Conservation (phyloP, 306 rosid species). For the Trifolium dubium region DNA sequence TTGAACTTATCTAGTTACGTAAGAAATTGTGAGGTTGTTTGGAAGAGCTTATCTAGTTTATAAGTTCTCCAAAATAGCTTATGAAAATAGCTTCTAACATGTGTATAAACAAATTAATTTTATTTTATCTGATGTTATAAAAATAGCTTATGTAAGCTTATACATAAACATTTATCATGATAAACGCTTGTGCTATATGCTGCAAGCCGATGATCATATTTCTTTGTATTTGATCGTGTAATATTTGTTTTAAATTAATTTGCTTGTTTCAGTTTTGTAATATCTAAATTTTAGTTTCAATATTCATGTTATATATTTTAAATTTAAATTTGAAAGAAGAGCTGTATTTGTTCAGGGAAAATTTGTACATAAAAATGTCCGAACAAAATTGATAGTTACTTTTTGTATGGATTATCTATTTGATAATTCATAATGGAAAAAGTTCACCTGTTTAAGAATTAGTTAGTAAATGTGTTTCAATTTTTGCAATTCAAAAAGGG, state of each 20-base stretch:
- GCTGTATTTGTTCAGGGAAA: background rate
- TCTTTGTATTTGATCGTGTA: background rate
- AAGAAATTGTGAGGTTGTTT: too few species aligned
- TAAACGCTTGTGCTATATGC: too few species aligned
- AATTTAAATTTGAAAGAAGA: background rate
- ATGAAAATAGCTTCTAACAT: too few species aligned
- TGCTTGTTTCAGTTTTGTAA: background rate
- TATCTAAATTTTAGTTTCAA: background rate
- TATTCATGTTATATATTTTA: background rate
- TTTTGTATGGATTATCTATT: background rate
- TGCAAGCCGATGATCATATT: too few species aligned
- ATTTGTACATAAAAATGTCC: background rate
- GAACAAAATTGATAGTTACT: background rate
- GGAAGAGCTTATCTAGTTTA: too few species aligned
- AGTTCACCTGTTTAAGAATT: background rate
- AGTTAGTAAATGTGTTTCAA: background rate
- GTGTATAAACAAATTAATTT: too few species aligned
- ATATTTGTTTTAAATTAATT: background rate
- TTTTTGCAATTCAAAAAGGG: background rate
- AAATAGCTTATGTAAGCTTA: too few species aligned
- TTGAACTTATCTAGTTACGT: too few species aligned
- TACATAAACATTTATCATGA: too few species aligned
- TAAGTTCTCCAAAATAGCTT: too few species aligned
- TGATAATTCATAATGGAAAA: background rate
- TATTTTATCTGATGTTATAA: too few species aligned